phyloP scores from a whole-genome alignment of 2,329 filamentous ascomycete genomes.

The Cladosporium colombiae region DNA sequence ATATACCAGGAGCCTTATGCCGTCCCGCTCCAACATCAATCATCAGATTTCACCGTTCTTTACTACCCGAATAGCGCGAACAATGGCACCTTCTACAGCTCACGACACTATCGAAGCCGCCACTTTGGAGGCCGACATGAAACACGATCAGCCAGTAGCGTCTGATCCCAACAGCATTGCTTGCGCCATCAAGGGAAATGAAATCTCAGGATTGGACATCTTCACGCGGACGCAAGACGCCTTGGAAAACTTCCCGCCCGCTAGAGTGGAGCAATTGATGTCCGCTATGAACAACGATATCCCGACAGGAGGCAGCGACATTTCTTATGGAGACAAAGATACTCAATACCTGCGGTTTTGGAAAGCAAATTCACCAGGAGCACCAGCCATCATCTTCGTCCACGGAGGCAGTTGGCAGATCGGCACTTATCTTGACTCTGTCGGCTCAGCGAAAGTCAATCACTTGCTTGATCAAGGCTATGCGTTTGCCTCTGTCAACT shows the following conservation, averaged over 20 bases:
- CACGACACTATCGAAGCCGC: neutral
- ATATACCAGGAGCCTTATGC: neutral
- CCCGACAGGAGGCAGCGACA: neutral
- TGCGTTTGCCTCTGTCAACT: neutral
- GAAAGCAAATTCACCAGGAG: neutral
- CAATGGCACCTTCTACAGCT: neutral
- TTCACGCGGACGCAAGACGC: neutral
- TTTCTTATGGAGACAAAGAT: neutral
- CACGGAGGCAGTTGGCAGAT: neutral
- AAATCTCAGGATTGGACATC: neutral
- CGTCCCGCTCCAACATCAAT: neutral
- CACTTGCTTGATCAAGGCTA: neutral
- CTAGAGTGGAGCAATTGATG: neutral
- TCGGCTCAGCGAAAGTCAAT: neutral
- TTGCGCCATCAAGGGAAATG: neutral
- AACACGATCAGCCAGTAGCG: neutral
- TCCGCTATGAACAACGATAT: neutral
- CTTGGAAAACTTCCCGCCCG: neutral
- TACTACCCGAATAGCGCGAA: neutral
- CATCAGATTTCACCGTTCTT: neutral
- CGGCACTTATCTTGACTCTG: constrained; percentile 2
- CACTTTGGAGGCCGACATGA: neutral
- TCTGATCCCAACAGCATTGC: neutral
- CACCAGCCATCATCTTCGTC: neutral
- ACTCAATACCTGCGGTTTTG: neutral